phyloP scores from a whole-genome alignment of 202 grass and related monocot genomes.

The Elaeis oleifera region DNA sequence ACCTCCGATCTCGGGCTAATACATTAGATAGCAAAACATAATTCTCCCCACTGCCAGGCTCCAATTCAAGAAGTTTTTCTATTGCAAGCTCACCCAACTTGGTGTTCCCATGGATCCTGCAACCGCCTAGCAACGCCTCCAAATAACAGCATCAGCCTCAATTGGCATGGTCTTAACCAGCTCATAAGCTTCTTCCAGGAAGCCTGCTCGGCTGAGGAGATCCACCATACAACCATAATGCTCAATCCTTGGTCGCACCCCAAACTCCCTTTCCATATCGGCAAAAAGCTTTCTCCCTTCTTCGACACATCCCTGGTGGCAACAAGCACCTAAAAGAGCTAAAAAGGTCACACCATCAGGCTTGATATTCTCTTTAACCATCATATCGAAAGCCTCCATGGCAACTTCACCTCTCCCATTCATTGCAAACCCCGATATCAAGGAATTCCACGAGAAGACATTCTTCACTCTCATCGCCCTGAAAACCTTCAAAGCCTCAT shows the following conservation, averaged over 20 bases:
- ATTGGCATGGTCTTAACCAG: conserved; percentile 15
- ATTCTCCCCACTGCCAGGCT: conserved; percentile 18
- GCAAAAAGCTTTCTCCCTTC: conserved; percentile 15
- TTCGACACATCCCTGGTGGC: conserved; percentile 14
- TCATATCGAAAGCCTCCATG: conserved; percentile 8
- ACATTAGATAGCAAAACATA: conserved; percentile 13
- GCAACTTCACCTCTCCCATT: conserved; percentile 20
- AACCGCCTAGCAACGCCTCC: conserved; percentile 20
- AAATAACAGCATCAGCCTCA: conserved; percentile 11
- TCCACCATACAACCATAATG: conserved; percentile 28
- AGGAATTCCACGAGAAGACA: conserved; percentile 17
- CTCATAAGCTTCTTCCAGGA: conserved; percentile 20
- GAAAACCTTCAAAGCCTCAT: conserved; percentile 16
- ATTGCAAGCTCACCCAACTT: conserved; percentile 5
- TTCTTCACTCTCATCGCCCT: conserved; percentile 9
- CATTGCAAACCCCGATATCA: conserved; percentile 13
- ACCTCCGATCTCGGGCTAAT: conserved; percentile 13
- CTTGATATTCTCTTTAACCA: conserved; percentile 3
- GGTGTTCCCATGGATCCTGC: conserved; percentile 17
- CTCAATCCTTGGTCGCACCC: conserved; percentile 14
- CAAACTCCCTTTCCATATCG: conserved; percentile 11
- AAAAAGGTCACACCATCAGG: conserved; percentile 21
- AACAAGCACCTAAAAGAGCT: conserved; percentile 19
- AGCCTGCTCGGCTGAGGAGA: conserved; percentile 21
- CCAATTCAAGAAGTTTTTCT: conserved; percentile 17